Evolutionary conservation across 495 filamentous ascomycete species (phyloP), one percentile per base, ranked within the genome.

Genomic region (Astrothelium subdiscretum): DNA sequence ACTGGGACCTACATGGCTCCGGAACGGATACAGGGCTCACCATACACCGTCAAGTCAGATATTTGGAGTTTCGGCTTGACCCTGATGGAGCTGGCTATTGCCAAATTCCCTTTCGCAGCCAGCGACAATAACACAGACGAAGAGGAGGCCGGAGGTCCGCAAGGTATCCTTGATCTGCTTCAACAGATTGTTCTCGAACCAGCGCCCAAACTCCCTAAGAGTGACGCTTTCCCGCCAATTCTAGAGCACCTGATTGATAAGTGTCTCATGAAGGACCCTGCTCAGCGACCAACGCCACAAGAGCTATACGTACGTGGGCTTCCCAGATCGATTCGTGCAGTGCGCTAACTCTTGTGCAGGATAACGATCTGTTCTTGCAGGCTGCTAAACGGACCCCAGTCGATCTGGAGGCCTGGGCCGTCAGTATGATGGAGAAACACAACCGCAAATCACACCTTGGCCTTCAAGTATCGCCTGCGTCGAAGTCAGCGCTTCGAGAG

Each of bases 1-100:
- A 98, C 94, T 6, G 96, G 92, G 4, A 98, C 94, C 57, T 98
- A 97, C 75, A 98, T 98, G 94, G 94, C 94, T 0, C 94, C 94
- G 0, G 94, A 98, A 75, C 86, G 94, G 71, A 98, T 98, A 64
- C 90, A 96, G 70, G 94, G 94, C 32, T 89, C 91, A 59, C 89
- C 90, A 64, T 98, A 98, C 74, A 96, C 92, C 0, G 92, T 98
- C 66, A 97, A 96, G 73, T 96, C 91, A 3, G 94, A 98, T 68
- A 94, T 98, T 2, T 98, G 94, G 94, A 95, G 90, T 81, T 90
- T 97, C 66, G 94, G 95, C n/a, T 76, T 98, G 62, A 87, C 86
- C 2, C 83, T 98, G 61, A 96, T 97, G 89, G 95, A 98, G 74
- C 74, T 98, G 65, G 94, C 94, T 15, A 96, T 97, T 68, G 94